Conservation (phyloP, 1,139 yeast genomes). For the Sugiyamaella paludigena region DNA sequence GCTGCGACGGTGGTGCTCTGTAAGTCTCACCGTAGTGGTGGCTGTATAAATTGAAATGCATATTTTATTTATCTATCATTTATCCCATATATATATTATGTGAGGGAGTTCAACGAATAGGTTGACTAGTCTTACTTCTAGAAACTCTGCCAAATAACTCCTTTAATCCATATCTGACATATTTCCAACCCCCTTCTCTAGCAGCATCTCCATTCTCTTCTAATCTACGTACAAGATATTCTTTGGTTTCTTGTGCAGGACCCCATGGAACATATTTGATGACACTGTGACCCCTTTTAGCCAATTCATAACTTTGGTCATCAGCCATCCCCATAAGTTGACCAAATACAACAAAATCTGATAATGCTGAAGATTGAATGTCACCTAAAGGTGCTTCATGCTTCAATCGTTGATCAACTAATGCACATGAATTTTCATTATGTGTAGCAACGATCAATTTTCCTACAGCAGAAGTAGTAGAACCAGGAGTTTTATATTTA, state of each 20-base stretch:
- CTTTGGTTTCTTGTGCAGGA: conserved; percentile 91
- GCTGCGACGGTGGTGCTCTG: too few species aligned
- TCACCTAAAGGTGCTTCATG: conserved; percentile 29
- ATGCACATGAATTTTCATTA: conserved; percentile 72
- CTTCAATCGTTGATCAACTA: conserved; percentile 59
- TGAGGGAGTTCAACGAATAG: too few species aligned
- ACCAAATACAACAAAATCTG: conserved; percentile 64
- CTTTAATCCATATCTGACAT: conserved; percentile 23
- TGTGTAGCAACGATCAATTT: conserved; percentile 93
- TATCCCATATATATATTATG: too few species aligned
- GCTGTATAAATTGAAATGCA: too few species aligned
- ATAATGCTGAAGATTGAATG: conserved; percentile 19
- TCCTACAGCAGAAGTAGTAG: conserved; percentile 49
- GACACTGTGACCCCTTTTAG: conserved; percentile 63
- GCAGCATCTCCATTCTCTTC: conserved; percentile 98
- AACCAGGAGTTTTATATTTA: conserved; percentile 38
- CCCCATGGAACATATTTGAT: conserved; percentile 99
- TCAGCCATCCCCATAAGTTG: conserved; percentile 97
- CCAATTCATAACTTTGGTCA: conserved; percentile 73
- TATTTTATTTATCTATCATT: too few species aligned
- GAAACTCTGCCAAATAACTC: conserved; percentile 14
- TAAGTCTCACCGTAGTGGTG: too few species aligned
- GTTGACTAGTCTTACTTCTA: too few species aligned
- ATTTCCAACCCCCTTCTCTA: conserved; percentile 81
- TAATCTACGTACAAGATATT: conserved; percentile 81